Evolutionary conservation across 2,329 filamentous ascomycete genomes (phyloP).

Genomic region (Ceratocystiopsis brevicomis): DNA sequence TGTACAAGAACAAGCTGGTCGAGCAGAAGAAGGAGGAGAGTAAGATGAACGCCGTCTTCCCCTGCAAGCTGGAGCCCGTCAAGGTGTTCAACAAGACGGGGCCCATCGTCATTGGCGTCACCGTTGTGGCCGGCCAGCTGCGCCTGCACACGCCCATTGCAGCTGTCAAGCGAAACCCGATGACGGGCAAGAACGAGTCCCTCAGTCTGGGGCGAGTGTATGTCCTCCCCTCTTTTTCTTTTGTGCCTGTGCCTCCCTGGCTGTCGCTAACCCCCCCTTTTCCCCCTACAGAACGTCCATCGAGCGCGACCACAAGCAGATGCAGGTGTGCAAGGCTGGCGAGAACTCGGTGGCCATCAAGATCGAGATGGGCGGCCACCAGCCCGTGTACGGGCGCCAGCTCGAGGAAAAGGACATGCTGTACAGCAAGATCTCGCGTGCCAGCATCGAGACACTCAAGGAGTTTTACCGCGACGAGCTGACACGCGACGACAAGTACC

Average conservation of each 20-base stretch:
- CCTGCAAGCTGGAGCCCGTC: constrained; percentile 67
- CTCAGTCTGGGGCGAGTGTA: constrained; percentile 82
- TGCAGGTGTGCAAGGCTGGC: constrained; percentile 81
- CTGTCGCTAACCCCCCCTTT: constrained; percentile 13
- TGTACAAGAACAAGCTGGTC: constrained; percentile 72
- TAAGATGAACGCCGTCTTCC: constrained; percentile 94
- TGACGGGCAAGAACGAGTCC: constrained; percentile 67
- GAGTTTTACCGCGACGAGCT: constrained; percentile 85
- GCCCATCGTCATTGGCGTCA: constrained; percentile 87
- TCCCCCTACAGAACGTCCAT: constrained; percentile 96
- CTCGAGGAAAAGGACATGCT: constrained; percentile 79
- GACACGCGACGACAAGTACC: constrained; percentile 76
- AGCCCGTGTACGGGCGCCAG: constrained; percentile 87
- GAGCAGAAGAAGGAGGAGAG: constrained; percentile 92
- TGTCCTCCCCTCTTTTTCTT: constrained; percentile 21
- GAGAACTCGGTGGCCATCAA: constrained; percentile 96
- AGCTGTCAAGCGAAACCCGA: constrained; percentile 62
- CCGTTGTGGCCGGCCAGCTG: constrained; percentile 80
- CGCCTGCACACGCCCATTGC: constrained; percentile 78
- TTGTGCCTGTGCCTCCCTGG: not conserved
- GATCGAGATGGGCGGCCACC: constrained; percentile 81
- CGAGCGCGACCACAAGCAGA: constrained; percentile 92
- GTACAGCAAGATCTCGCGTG: constrained; percentile 72
- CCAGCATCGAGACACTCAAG: constrained; percentile 87
- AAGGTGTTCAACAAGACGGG: constrained; percentile 97